Base-by-base conservation (phyloP, 1,139 yeast genomes). In the Blastobotrys capitulatus region DNA sequence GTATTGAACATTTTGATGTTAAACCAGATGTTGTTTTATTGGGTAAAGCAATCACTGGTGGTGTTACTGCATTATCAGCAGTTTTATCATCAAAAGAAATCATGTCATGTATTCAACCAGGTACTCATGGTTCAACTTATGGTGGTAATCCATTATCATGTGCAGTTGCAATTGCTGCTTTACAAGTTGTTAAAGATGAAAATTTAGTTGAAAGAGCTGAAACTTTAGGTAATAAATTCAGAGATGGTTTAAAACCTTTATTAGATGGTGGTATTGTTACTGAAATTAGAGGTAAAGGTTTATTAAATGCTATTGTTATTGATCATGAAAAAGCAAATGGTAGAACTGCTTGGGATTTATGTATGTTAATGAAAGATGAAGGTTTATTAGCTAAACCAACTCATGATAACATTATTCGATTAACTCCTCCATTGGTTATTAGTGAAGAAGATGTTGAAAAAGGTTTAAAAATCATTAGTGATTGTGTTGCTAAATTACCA, bases 101-200 rank as follows among this genome's bases (percentile, higher is more conserved):
- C 65, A 87, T 90, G 97, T 78, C 82, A 58, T 82, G 90, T 59
- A 79, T 90, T 61, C 88, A 86, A 59, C 95, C 97, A 39, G 98
- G 98, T 52, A 87, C 96, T 43, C 97, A 90, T 69, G 98, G 97
- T 47, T 90, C 97, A 42, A 90, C 98, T 31, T 90, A 87, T 66
- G 98, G 98, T 69, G 98, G 98, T 69, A 92, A 89, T 73, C 97
- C 98, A 57, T 79, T 90, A 66, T 90, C 96, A 32, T 88, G 96
- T 60, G 81, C 89, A 54, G 97, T 89, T 35, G 95, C 97, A 56
- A 83, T 88, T 67, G 97, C 96, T 54, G 97, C 98, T 15, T 76
- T 90, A 61, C 79, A 88, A 63, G 97, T 92, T 51, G 88, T 90
- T 53, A 79, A 78, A 66, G 95, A 90, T 62, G 97, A 90, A 72